A percentile compares a stretch with the other conserved stretches of the same genome.
Evolutionary conservation across 2,329 filamentous ascomycete species (phyloP).

Genomic region (Penicillium sp.): DNA sequence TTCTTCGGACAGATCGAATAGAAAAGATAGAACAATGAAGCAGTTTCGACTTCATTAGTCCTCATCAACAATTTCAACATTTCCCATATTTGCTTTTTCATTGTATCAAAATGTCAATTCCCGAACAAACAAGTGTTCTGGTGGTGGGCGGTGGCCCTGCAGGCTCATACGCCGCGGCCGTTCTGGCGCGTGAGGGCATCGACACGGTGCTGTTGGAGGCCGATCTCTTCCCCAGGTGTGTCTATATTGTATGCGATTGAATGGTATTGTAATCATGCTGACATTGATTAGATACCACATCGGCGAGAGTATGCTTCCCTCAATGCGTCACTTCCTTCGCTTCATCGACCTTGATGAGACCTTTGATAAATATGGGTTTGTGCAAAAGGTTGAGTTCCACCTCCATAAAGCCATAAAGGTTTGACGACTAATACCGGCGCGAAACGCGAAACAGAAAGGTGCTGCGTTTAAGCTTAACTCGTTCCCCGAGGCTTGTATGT

Average conservation of each 20-base stretch:
- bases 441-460: not conserved
- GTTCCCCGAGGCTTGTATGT: conserved; percentile 13
- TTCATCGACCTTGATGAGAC: conserved; percentile 13
- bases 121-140: conserved; percentile 35
- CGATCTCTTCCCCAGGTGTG: conserved; percentile 43
- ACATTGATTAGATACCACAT: conserved; percentile 36
- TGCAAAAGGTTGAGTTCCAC: not conserved
- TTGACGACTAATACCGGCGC: not conserved
- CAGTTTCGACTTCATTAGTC: too few relatives aligned
- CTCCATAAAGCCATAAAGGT: too few relatives aligned
- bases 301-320: conserved; percentile 34
- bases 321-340: conserved; percentile 37
- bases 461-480: not conserved
- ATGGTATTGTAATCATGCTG: too few relatives aligned
- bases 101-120: conserved; percentile 16
- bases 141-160: conserved; percentile 23
- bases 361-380: not conserved
- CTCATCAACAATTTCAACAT: too few relatives aligned
- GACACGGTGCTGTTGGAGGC: conserved; percentile 46
- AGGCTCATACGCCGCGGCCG: conserved; percentile 46
- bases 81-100: too few relatives aligned
- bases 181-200: conserved; percentile 46
- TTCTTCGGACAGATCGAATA: too few relatives aligned
- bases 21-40: too few relatives aligned
- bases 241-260: too few relatives aligned